Evolutionary conservation across 2,329 filamentous ascomycete genomes (phyloP).

Genomic region (Ceratocystis lukuohia): DNA sequence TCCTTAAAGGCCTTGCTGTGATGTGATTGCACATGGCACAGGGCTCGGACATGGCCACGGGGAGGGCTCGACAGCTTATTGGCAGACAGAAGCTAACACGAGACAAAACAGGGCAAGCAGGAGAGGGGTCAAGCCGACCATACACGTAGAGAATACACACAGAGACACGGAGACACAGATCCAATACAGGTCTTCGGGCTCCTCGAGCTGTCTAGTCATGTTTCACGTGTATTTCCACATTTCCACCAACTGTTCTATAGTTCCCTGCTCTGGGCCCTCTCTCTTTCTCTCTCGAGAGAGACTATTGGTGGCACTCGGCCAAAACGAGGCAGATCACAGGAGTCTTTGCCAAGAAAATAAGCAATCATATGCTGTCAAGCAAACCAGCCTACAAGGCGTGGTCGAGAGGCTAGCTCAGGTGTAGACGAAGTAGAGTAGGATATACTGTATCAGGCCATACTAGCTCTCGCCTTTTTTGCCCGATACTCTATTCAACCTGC

Average conservation of each 20-base stretch:
- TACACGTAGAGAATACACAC: neutral
- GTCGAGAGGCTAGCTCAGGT: neutral
- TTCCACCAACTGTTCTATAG: neutral
- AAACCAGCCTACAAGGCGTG: neutral
- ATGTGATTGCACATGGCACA: neutral
- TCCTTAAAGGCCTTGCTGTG: neutral
- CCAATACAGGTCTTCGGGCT: neutral
- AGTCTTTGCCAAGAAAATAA: neutral
- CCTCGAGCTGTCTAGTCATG: neutral
- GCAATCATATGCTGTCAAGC: neutral
- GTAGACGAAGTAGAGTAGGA: neutral
- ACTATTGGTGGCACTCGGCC: slow-evolving; percentile 1
- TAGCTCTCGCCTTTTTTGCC: neutral
- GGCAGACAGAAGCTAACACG: neutral
- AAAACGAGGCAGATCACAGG: neutral
- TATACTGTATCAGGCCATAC: neutral
- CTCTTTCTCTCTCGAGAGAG: neutral
- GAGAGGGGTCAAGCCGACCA: neutral
- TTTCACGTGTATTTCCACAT: slow-evolving; percentile 8
- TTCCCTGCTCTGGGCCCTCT: neutral
- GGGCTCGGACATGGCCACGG: neutral
- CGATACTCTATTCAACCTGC: neutral
- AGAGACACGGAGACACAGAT: neutral
- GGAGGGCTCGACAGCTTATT: neutral
- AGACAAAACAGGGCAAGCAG: neutral